Evolutionary conservation across 495 filamentous ascomycete species (phyloP).

Genomic region (Daldinia loculata): DNA sequence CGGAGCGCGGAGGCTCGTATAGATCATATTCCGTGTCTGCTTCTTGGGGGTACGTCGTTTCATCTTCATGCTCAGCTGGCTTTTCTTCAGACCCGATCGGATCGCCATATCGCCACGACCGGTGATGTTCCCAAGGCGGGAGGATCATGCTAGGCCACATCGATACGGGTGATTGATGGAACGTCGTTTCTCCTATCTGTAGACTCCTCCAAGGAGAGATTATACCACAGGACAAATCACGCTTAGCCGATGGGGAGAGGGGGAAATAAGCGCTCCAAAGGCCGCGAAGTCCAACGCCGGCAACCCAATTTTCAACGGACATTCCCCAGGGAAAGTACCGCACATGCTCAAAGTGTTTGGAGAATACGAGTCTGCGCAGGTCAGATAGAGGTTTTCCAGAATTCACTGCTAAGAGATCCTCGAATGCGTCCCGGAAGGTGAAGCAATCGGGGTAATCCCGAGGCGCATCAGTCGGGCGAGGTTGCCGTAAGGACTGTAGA

Average conservation of each 20-base stretch:
- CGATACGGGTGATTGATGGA: conserved; percentile 4
- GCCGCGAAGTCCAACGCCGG: conserved; percentile 11
- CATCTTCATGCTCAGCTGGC: conserved; percentile 1
- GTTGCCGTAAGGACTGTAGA: conserved; percentile 43
- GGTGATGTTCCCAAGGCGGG: conserved; percentile 11
- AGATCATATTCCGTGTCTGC: conserved; percentile 32
- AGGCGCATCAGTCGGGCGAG: conserved; percentile 42
- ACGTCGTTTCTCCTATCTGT: conserved; percentile 3
- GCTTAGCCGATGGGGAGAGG: conserved; percentile 16
- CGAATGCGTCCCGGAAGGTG: conserved; percentile 54
- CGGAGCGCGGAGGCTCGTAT: conserved; percentile 20
- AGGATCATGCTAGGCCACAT: conserved; percentile 1
- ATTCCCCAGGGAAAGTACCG: conserved; percentile 20
- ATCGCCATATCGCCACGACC: neutral
- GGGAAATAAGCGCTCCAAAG: conserved; percentile 42
- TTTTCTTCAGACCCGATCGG: neutral
- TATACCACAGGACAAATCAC: conserved; percentile 14
- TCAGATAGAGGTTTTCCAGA: conserved; percentile 39
- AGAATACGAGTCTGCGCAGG: conserved; percentile 2
- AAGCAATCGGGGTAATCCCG: conserved; percentile 32
- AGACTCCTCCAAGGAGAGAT: conserved; percentile 1
- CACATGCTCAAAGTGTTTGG: conserved; percentile 22
- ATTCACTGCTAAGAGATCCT: conserved; percentile 50
- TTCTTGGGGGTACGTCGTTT: conserved; percentile 8
- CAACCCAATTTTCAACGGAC: conserved; percentile 32